phyloP scores from a whole-genome alignment of 2,329 filamentous ascomycete genomes.

The Aspergillus calidoustus region DNA sequence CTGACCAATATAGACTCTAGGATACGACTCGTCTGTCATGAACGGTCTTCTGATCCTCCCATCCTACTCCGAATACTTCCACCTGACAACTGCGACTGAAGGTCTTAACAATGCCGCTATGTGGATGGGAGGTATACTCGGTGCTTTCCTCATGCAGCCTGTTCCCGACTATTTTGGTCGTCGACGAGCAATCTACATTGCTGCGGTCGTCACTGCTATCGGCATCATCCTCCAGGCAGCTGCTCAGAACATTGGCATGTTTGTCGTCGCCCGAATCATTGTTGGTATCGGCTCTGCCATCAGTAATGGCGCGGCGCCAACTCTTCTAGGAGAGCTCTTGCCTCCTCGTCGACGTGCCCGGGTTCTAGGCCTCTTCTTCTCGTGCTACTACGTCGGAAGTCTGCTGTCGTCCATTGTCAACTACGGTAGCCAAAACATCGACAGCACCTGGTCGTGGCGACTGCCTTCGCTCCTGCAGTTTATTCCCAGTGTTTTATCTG shows the following conservation, averaged over 20 bases:
- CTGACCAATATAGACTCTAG: conserved; percentile 26
- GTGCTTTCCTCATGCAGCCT: conserved; percentile 49
- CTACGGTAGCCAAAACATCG: not conserved
- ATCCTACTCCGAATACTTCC: conserved; percentile 61
- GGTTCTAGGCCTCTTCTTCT: conserved; percentile 48
- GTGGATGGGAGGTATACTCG: conserved; percentile 58
- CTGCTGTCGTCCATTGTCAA: not conserved
- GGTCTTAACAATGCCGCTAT: conserved; percentile 61
- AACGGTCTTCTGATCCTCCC: conserved; percentile 64
- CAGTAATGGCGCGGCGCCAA: conserved; percentile 50
- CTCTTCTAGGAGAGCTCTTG: conserved; percentile 57
- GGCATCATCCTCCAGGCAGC: conserved; percentile 54
- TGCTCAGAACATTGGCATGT: conserved; percentile 58
- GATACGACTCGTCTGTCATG: conserved; percentile 57
- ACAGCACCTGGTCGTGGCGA: conserved; percentile 6
- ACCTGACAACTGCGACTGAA: conserved; percentile 56
- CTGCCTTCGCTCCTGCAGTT: conserved; percentile 1
- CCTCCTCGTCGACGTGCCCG: conserved; percentile 52
- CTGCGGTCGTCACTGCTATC: conserved; percentile 48
- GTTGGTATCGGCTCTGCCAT: conserved; percentile 53
- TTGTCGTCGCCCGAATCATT: conserved; percentile 53
- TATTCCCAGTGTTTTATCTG: not conserved
- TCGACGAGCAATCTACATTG: conserved; percentile 49
- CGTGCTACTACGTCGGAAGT: conserved; percentile 36
- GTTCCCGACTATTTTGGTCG: conserved; percentile 51